Conservation (phyloP, 2,329 filamentous ascomycete species). For the Dothistroma septosporum region DNA sequence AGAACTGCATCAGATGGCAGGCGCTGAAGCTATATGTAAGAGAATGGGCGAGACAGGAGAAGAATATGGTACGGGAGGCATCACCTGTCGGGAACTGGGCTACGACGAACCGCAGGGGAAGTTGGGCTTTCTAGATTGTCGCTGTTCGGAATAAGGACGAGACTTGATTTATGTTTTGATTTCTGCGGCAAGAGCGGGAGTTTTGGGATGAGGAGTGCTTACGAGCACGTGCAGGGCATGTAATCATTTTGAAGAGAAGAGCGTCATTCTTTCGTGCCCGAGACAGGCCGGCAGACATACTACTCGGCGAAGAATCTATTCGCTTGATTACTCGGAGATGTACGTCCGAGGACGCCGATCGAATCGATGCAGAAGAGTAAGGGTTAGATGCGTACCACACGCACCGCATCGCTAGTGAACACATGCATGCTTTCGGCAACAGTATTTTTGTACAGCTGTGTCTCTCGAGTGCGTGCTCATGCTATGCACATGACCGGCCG, state of each 20-base stretch:
- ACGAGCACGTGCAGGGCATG: neutral
- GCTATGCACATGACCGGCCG: neutral
- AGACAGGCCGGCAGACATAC: neutral
- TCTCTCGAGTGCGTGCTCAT: neutral
- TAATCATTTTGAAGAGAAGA: too few relatives aligned
- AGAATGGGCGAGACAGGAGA: constrained; percentile 88
- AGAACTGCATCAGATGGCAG: constrained; percentile 70
- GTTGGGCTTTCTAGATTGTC: constrained; percentile 41
- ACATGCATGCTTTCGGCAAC: neutral
- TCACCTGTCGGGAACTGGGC: constrained; percentile 38
- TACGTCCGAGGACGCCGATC: neutral
- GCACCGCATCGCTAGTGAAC: neutral
- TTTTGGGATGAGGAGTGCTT: neutral
- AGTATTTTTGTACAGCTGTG: neutral
- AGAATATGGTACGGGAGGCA: constrained; percentile 53
- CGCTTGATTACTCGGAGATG: neutral
- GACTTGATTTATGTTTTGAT: neutral
- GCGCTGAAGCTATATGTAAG: constrained; percentile 78
- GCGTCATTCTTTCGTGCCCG: too few relatives aligned
- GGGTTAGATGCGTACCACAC: neutral
- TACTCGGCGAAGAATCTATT: constrained; percentile 1
- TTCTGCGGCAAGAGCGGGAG: neutral
- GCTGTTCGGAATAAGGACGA: neutral
- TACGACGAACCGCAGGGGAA: constrained; percentile 45
- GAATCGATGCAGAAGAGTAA: neutral